These are phyloP conservation scores for Coniochaeta hoffmannii DNA, from an alignment of 2,329 filamentous ascomycete genomes.

Conservation along the genomic window DNA sequence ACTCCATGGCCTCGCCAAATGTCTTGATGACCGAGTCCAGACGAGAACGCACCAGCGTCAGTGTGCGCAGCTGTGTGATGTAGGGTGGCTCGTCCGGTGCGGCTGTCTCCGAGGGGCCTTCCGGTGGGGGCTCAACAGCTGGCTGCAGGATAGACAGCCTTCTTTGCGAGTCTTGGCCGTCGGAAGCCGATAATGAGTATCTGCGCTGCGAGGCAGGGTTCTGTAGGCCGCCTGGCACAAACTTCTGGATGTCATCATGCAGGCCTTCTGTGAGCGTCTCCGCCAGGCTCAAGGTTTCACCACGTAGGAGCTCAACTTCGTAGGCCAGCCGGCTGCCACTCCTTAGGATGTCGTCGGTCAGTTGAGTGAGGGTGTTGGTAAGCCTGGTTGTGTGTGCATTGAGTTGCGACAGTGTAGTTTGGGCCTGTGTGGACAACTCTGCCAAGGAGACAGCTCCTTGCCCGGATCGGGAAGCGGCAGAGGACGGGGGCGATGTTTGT, in stretches of 20 bases:
- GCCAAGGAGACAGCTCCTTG: slow-evolving; percentile 50
- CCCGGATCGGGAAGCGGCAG: slow-evolving; percentile 12
- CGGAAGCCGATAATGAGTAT: not conserved
- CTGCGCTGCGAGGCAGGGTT: slow-evolving; percentile 19
- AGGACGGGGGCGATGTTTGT: slow-evolving; percentile 26
- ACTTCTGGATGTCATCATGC: slow-evolving; percentile 63
- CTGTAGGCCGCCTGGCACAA: slow-evolving; percentile 51
- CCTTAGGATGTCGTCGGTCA: slow-evolving; percentile 91
- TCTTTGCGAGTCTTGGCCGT: not conserved
- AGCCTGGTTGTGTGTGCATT: slow-evolving; percentile 82
- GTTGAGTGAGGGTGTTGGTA: slow-evolving; percentile 71
- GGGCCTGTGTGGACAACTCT: slow-evolving; percentile 74
- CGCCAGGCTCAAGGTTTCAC: slow-evolving; percentile 73
- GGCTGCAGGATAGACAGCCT: not conserved
- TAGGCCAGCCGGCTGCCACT: slow-evolving; percentile 85
- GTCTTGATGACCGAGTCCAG: slow-evolving; percentile 83
- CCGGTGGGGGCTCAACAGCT: slow-evolving; percentile 7
- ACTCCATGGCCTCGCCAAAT: slow-evolving; percentile 94
- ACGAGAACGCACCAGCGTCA: slow-evolving; percentile 75
- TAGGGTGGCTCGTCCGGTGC: slow-evolving; percentile 50
- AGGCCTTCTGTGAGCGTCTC: slow-evolving; percentile 71
- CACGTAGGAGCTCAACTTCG: slow-evolving; percentile 87
- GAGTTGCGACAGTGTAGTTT: slow-evolving; percentile 77
- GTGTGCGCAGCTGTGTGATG: slow-evolving; percentile 71
- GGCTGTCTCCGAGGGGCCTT: slow-evolving; percentile 16